Evolutionary conservation across 108 stramenopile species (phyloP).

Genomic region (Fragilaria crotonensis): DNA sequence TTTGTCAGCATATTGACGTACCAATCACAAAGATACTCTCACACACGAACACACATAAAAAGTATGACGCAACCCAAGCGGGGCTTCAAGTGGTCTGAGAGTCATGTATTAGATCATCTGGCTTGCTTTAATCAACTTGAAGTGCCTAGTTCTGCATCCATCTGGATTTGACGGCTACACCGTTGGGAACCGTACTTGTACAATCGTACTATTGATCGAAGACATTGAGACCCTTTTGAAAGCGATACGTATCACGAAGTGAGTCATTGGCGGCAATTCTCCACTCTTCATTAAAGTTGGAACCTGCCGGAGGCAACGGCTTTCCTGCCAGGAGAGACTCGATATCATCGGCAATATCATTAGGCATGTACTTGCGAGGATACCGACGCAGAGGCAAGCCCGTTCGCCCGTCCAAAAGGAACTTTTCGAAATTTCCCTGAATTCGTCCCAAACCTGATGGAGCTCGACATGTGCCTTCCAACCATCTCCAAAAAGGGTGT

Average conservation of each 20-base stretch:
- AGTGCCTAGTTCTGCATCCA: too few relatives aligned
- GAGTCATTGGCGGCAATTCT: slow-evolving; percentile 71
- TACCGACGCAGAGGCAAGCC: slow-evolving; percentile 77
- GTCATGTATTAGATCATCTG: too few relatives aligned
- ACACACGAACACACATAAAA: too few relatives aligned
- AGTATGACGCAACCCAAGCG: too few relatives aligned
- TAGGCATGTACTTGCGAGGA: slow-evolving; percentile 76
- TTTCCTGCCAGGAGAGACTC: slow-evolving; percentile 45
- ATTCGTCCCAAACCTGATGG: slow-evolving; percentile 81
- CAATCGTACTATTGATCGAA: slow-evolving; percentile 92
- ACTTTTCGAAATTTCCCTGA: slow-evolving; percentile 88
- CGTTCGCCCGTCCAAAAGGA: slow-evolving; percentile 70
- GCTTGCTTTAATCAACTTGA: too few relatives aligned
- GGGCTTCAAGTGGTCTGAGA: too few relatives aligned
- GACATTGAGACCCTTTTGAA: slow-evolving; percentile 85
- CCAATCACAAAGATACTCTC: too few relatives aligned
- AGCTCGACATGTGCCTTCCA: slow-evolving; percentile 72
- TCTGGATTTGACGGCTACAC: too few relatives aligned
- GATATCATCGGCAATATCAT: slow-evolving; percentile 75
- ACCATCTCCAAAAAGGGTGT: slow-evolving; percentile 83
- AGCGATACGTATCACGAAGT: slow-evolving; percentile 75
- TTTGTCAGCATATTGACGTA: too few relatives aligned
- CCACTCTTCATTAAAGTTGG: slow-evolving; percentile 80
- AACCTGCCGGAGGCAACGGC: slow-evolving; percentile 65
- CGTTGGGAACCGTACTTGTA: too few relatives aligned